phyloP scores from a whole-genome alignment of 2,329 filamentous ascomycete genomes.

The Stachybotrys echinatus region DNA sequence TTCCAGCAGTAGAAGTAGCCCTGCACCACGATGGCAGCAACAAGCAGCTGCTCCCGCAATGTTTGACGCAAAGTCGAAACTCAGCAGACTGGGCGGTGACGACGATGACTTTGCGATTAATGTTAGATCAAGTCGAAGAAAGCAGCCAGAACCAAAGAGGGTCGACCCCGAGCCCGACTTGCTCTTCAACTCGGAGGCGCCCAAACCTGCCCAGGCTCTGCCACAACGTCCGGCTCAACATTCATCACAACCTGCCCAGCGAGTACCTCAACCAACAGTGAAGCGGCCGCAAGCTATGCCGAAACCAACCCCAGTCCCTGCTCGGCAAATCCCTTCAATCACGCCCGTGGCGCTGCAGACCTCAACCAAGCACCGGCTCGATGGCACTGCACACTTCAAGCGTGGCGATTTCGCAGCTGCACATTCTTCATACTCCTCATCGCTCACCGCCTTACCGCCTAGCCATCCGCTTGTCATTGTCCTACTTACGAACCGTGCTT shows the following conservation, averaged over 20 bases:
- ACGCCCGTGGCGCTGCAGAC: conserved; percentile 64
- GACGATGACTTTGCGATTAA: conserved; percentile 80
- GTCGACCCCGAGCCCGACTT: conserved; percentile 53
- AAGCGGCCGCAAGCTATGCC: conserved; percentile 11
- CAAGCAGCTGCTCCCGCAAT: conserved; percentile 29
- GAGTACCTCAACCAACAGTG: conserved; percentile 28
- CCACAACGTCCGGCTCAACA: conserved; percentile 33
- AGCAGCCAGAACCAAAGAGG: conserved; percentile 38
- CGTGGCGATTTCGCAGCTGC: conserved; percentile 87
- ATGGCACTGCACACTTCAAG: conserved; percentile 87
- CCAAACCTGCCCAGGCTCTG: conserved; percentile 26
- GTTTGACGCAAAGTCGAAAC: conserved; percentile 40
- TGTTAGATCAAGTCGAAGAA: conserved; percentile 78
- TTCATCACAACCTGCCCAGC: conserved; percentile 26
- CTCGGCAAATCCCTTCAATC: conserved; percentile 60
- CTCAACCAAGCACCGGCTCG: conserved; percentile 72
- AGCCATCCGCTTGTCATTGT: conserved; percentile 81
- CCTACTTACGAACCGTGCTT: conserved; percentile 84
- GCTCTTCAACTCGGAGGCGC: conserved; percentile 45
- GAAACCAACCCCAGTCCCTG: conserved; percentile 37
- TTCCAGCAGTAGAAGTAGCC: conserved; percentile 35
- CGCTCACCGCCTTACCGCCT: conserved; percentile 68
- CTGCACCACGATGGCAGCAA: conserved; percentile 57
- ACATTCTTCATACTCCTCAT: conserved; percentile 74
- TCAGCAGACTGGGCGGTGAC: conserved; percentile 70